phyloP scores from a whole-genome alignment of 78 protist genomes.

The Dictyostelium purpureum region DNA sequence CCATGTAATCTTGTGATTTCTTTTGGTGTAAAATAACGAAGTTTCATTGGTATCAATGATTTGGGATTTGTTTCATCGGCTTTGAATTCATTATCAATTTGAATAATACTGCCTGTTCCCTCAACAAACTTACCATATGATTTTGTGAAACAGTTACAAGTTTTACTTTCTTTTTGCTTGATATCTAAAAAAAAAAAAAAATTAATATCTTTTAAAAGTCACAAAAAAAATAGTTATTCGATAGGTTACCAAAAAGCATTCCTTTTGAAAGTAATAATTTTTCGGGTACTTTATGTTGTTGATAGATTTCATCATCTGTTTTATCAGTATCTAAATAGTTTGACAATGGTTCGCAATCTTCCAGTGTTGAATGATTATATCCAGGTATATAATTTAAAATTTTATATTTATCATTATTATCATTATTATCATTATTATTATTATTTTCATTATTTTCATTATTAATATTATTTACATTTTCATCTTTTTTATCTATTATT shows the following conservation, averaged over 20 bases:
- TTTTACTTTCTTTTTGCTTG: conserved; percentile 1
- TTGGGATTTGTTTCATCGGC: conserved; percentile 7
- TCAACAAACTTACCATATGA: conserved; percentile 69
- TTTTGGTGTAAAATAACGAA: conserved; percentile 62
- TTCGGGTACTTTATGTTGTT: conserved; percentile 21
- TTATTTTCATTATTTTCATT: not conserved
- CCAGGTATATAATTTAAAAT: not conserved
- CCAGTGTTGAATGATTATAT: not conserved
- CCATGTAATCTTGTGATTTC: conserved; percentile 72
- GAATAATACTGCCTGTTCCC: conserved; percentile 81
- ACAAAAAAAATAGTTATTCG: not conserved
- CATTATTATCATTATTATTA: not conserved
- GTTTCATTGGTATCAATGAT: conserved; percentile 30
- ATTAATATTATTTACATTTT: not conserved
- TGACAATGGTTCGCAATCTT: not conserved
- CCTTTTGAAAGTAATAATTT: conserved; percentile 23
- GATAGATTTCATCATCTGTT: not conserved
- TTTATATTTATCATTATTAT: not conserved
- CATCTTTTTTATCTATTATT: not conserved
- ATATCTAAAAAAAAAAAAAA: conserved; percentile 29
- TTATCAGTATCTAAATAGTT: conserved; percentile 1
- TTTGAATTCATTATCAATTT: not conserved
- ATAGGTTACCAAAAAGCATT: conserved; percentile 38
- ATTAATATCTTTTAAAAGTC: too few relatives aligned
- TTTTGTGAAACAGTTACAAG: conserved; percentile 71